Base-by-base conservation (phyloP, 371 early-diverging fungal genomes). In the Nematocida sp. region DNA sequence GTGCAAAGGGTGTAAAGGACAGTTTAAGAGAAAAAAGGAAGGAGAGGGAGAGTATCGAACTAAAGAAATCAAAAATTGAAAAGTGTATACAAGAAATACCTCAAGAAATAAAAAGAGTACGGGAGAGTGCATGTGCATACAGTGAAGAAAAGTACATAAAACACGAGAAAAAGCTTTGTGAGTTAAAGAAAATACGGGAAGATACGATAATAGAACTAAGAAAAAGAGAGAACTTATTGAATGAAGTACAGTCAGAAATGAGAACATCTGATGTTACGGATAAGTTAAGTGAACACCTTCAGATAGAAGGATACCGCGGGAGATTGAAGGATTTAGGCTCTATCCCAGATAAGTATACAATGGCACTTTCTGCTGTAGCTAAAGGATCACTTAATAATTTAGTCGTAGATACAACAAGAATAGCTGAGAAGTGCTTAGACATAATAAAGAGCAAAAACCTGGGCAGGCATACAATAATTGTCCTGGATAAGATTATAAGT, bases 251-350 rank as follows among this genome's bases (percentile, higher is more conserved):
- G 52, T 62, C 57, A 1, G 82, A 71, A 25, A 20, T 42, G 56
- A 56, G 44, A n/a, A 46, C 23, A 25, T 18, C 9, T 5, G 55
- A 57, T n/a, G 44, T 46, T 56, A n/a, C 70, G 5, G 80, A 71
- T 54, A 52, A 27, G 45, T 33, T 88, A 45, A 39, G 66, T 4
- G 55, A 66, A 4, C 66, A 64, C 11, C 23, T 85, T 6, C n/a
- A 72, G 47, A 72, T 88, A 9, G 50, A 75, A 39, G 86, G 86
- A 25, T 84, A 85, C 45, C 70, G 86, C 88, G 97, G 96, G 44
- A 91, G 95, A 40, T 87, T 99, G n/a, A 95, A 95, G 25, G 93
- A 93, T 71, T 88, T 99, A 13, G 98, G 98, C 62, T 90, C 91
- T 0, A 94, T 98, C 82, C 94, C 93, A 73, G 91, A 91, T 72